Conservation (phyloP, 192 early-diverging fungal species). For the Borealophlyctis nickersoniae region DNA sequence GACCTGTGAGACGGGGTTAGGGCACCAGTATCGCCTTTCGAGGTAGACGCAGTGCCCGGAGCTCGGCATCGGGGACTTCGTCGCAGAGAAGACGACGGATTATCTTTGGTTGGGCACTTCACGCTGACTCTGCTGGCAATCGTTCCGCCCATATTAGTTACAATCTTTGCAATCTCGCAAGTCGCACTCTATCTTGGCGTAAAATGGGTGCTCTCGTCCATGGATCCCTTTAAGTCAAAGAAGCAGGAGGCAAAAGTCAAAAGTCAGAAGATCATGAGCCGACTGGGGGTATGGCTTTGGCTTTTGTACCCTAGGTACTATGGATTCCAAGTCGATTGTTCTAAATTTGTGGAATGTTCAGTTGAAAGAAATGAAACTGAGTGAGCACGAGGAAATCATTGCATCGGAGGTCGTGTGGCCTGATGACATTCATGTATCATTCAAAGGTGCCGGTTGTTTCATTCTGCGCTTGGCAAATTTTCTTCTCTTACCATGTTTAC, state of each 20-base stretch:
- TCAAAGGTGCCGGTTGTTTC: slow-evolving; percentile 57
- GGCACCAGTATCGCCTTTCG: background rate
- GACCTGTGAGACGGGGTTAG: too few relatives aligned
- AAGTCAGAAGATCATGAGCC: slow-evolving; percentile 64
- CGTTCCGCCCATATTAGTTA: slow-evolving; percentile 39
- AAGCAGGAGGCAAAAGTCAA: slow-evolving; percentile 75
- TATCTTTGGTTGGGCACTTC: background rate
- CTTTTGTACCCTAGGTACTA: background rate
- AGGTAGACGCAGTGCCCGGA: too few relatives aligned
- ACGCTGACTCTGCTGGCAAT: background rate
- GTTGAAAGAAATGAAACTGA: slow-evolving; percentile 72
- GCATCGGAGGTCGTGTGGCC: slow-evolving; percentile 90
- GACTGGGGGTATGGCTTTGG: slow-evolving; percentile 60
- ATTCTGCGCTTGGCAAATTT: slow-evolving; percentile 4
- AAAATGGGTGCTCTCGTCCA: slow-evolving; percentile 73
- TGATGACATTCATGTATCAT: slow-evolving; percentile 83
- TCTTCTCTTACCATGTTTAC: slow-evolving; percentile 11
- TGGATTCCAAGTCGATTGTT: background rate
- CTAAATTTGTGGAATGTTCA: background rate
- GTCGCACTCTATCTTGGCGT: slow-evolving; percentile 76
- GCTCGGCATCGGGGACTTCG: too few relatives aligned
- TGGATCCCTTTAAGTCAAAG: slow-evolving; percentile 69
- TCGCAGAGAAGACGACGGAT: background rate
- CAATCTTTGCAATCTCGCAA: slow-evolving; percentile 84
- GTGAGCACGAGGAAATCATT: slow-evolving; percentile 92